phyloP scores from a whole-genome alignment of 805 yeast genomes.

The Candida railenensis region DNA sequence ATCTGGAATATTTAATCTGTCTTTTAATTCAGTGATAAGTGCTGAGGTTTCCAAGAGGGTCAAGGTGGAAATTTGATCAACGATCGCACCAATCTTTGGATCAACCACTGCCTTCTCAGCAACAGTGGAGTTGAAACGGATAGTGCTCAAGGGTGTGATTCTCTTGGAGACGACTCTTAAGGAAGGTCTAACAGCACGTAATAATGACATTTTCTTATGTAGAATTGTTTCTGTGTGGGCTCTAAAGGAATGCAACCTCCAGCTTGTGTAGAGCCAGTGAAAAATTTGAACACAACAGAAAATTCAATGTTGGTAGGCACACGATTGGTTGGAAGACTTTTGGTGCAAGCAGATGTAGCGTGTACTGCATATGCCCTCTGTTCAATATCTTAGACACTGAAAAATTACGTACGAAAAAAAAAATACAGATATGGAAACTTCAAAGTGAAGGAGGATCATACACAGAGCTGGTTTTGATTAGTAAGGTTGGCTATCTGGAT shows the following conservation, averaged over 20 bases:
- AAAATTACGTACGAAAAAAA: too few relatives aligned
- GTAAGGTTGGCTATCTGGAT: too few relatives aligned
- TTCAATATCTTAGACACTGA: too few relatives aligned
- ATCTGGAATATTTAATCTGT: constrained; percentile 89
- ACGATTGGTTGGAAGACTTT: neutral
- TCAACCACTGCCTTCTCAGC: constrained; percentile 57
- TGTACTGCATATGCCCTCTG: too few relatives aligned
- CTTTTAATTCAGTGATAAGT: constrained; percentile 74
- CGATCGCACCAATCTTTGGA: constrained; percentile 85
- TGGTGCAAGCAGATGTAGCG: too few relatives aligned
- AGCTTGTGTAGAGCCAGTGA: neutral
- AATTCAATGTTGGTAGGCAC: neutral
- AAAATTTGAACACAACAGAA: neutral
- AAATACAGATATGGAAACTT: too few relatives aligned
- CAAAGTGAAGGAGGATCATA: too few relatives aligned
- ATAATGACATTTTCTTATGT: constrained; percentile 20
- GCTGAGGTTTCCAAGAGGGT: constrained; percentile 93
- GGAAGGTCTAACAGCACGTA: constrained; percentile 39
- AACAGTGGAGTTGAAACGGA: constrained; percentile 51
- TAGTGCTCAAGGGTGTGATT: constrained; percentile 15
- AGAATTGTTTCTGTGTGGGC: neutral
- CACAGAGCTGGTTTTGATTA: too few relatives aligned
- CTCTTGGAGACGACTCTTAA: constrained; percentile 31
- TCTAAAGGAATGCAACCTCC: too few relatives aligned
- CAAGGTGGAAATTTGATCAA: constrained; percentile 84